Base-by-base conservation (phyloP, 2,329 filamentous ascomycete species). In the Cercospora sp. region DNA sequence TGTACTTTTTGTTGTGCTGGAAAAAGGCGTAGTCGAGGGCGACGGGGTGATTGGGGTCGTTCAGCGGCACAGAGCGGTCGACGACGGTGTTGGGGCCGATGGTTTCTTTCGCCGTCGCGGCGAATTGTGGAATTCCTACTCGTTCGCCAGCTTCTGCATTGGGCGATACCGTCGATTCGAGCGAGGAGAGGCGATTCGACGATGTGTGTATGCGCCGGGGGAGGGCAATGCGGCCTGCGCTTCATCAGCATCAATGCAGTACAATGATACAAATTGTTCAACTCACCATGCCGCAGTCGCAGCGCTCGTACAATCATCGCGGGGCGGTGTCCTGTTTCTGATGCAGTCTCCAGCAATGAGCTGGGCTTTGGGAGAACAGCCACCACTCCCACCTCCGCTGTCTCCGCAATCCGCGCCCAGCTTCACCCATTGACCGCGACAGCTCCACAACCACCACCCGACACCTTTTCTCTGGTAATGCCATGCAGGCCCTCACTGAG, bases 261-360 rank as follows among this genome's bases (percentile, higher is more conserved):
- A 55, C 8, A 10, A 8, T 7, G 20, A 45, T 18, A 45, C 26
- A 20, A 9, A 51, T 33, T 10, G 7, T 20, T 10, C 2, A 4
- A 18, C 68, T 68, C 71, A 82, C 81, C 78, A 71, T 79, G 78
- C 74, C 80, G 80, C 71, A 80, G 75, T 63, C 77, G 75, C 53
- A 82, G 67, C 65, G 79, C 76, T 77, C 82, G 75, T 75, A 83
- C 70, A 71, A 83, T 82, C 82, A 83, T 84, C 64, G 60, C 69
- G 70, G 10, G 5, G 48, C 20, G 2, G 30, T 64, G 30, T 48
- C 9, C 20, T 31, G 23, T 55, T 30, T 28, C 48, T 55, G 13
- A 55, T 55, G 48, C 48, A 8, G 12, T n/a, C 7, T 6, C 48
- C 48, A 30, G 48, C 23, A 23, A 55, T 55, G 23, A 3, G n/a